phyloP scores from a whole-genome alignment of 768 basidiomycete genomes.

The Termitomyces sp. region DNA sequence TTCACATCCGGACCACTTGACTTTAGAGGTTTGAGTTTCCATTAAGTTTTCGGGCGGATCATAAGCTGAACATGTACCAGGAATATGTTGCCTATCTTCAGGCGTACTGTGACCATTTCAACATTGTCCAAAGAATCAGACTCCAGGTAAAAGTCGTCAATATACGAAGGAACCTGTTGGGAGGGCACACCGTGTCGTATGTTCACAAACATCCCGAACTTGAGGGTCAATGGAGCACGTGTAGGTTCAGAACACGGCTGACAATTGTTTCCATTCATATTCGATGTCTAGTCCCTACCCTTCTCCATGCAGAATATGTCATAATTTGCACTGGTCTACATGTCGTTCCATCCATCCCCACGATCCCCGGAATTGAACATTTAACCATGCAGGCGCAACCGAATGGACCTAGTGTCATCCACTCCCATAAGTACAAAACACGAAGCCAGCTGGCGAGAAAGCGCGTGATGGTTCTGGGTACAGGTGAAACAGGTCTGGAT shows the following conservation, averaged over 20 bases:
- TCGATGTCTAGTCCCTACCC: constrained; percentile 18
- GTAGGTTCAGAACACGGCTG: constrained; percentile 13
- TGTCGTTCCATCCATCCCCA: constrained; percentile 47
- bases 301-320: constrained; percentile 35
- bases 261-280: neutral
- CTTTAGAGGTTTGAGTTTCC: constrained; percentile 27
- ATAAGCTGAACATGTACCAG: constrained; percentile 12
- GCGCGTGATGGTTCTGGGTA: constrained; percentile 53
- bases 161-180: constrained; percentile 25
- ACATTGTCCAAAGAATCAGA: constrained; percentile 32
- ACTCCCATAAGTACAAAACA: constrained; percentile 50
- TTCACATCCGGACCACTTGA: constrained; percentile 44
- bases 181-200: constrained; percentile 36
- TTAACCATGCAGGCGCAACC: constrained; percentile 21
- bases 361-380: constrained; percentile 44
- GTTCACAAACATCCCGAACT: constrained; percentile 16
- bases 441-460: constrained; percentile 39
- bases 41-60: neutral
- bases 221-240: constrained; percentile 23
- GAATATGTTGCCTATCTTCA: constrained; percentile 51
- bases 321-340: constrained; percentile 56
- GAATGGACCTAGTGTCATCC: constrained; percentile 31
- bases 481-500: constrained; percentile 64
- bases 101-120: constrained; percentile 40
- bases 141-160: constrained; percentile 34